A percentile compares a stretch with the other conserved stretches of the same genome.
phyloP scores from a whole-genome alignment of 352 stramenopile species.

The Phytophthora sp. region DNA sequence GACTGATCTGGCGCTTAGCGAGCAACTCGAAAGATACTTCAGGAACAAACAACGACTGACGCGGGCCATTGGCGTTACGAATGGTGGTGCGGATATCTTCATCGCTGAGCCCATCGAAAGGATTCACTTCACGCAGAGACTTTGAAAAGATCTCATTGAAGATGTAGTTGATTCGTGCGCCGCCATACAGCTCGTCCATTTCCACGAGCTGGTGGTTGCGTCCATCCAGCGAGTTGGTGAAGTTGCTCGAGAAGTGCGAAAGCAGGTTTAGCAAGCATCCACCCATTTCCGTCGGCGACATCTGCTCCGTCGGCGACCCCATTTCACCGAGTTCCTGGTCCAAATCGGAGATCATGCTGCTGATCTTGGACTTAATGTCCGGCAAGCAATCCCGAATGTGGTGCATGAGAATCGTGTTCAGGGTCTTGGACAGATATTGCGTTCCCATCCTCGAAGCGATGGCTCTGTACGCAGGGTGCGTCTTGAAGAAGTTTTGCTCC shows the following conservation, averaged over 20 bases:
- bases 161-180: slow-evolving; percentile 98
- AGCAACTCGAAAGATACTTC: slow-evolving; percentile 99
- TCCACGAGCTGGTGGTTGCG: slow-evolving; percentile 85
- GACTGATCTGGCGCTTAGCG: slow-evolving; percentile 96
- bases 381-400: slow-evolving; percentile 99
- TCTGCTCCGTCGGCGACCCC: slow-evolving; percentile 89
- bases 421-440: slow-evolving; percentile 94
- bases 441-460: slow-evolving; percentile 96
- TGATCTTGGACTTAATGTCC: slow-evolving; percentile 98
- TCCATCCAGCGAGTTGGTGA: slow-evolving; percentile 91
- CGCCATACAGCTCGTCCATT: slow-evolving; percentile 95
- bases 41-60: slow-evolving; percentile 97
- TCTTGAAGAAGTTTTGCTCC: slow-evolving; percentile 98
- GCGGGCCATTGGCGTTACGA: slow-evolving; percentile 97
- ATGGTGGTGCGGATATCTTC: slow-evolving; percentile 99
- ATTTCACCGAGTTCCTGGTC: slow-evolving; percentile 96
- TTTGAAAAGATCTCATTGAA: slow-evolving; percentile 98
- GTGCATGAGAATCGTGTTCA: slow-evolving; percentile 99
- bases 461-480: slow-evolving; percentile 94
- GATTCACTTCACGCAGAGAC: slow-evolving; percentile 91
- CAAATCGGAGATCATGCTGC: slow-evolving; percentile 95
- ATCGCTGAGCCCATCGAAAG: slow-evolving; percentile 97
- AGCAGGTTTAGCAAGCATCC: slow-evolving; percentile 95
- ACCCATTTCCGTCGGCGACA: slow-evolving; percentile 91
- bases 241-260: slow-evolving; percentile 91